Base-by-base conservation (phyloP, 805 yeast genomes). In the Debaryomyces hansenii region DNA sequence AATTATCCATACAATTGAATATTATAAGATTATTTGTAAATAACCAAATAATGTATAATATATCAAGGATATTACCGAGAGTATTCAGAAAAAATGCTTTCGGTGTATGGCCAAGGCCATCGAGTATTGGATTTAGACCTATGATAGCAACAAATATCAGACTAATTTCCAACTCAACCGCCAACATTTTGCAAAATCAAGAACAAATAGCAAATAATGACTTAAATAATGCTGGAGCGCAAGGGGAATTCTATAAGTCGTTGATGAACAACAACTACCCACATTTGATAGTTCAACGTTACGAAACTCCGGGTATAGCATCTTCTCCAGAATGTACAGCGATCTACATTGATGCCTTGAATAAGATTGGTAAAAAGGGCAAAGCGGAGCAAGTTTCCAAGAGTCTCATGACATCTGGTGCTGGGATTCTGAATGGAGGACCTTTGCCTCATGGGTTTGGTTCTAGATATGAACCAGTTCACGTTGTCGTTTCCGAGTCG, bases 261-360 rank as follows among this genome's bases (percentile, higher is more conserved):
- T 72, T 94, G 40, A 66, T 94, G 52, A 80, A 80, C 47, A 79
- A 92, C 45, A 87, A 88, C 67, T 94, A 90, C 62, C 98, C 99
- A n/a, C 96, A 90, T 58, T 85, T 92, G 45, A 96, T 94, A 5
- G 90, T 92, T n/a, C 85, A 94, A 47, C 79, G 99, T 49, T 95
- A 80, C 63, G 98, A 95, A 64, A 87, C 95, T 7, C 87, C 94
- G 0, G 96, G 96, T n/a, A 88, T 94, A 45, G 94, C 96, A 8
- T 72, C 85, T 10, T 84, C 87, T 46, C 77, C 82, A 2, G 95
- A 87, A 52, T 87, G 97, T 70, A 83, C 90, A 44, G 78, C 77
- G 51, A 72, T 87, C 33, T 94, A 94, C 64, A 73, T 83, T 48
- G 89, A 86, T 51, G 98, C 98, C 2, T 72, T 94, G 56, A 82